Percentiles rank a stretch among this genome's conserved stretches.
phyloP scores from a whole-genome alignment of 345 rosid species.

The Euphorbia tirucalli region DNA sequence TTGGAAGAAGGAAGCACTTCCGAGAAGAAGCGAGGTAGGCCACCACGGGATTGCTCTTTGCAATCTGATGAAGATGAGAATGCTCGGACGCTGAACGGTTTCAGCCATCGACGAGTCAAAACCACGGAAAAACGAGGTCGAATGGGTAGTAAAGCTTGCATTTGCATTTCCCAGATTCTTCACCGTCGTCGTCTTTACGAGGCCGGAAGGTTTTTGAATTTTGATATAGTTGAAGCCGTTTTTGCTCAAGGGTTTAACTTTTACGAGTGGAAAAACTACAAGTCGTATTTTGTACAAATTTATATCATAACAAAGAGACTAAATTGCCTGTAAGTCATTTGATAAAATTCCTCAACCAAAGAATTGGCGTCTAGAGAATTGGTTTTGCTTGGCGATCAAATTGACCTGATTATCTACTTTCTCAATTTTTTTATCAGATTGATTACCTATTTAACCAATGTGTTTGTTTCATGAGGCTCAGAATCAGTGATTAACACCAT shows the following conservation, averaged over 20 bases:
- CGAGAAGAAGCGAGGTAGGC: conserved; percentile 84
- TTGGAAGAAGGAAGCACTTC: conserved; percentile 62
- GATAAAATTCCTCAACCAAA: conserved; percentile 10
- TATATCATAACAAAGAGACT: too few species aligned
- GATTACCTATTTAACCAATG: neutral
- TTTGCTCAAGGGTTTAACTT: neutral
- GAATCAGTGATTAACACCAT: neutral
- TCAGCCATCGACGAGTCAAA: conserved; percentile 35
- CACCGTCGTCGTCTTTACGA: neutral
- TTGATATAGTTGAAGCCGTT: neutral
- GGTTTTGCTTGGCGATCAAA: neutral
- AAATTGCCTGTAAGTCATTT: neutral
- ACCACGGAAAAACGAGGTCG: conserved; percentile 38
- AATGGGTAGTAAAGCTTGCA: conserved; percentile 36
- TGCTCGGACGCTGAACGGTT: conserved; percentile 32
- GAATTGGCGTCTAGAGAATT: too few species aligned
- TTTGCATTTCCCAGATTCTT: conserved; percentile 8
- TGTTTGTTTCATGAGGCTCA: neutral
- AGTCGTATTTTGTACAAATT: neutral
- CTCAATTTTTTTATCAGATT: neutral
- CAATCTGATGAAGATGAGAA: conserved; percentile 38
- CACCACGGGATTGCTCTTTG: conserved; percentile 72
- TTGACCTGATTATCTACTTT: neutral
- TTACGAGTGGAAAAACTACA: neutral
- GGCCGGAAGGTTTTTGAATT: neutral